These are phyloP conservation scores for Peronospora destructor DNA, from an alignment of 352 stramenopile genomes.

Conservation along the genomic window DNA sequence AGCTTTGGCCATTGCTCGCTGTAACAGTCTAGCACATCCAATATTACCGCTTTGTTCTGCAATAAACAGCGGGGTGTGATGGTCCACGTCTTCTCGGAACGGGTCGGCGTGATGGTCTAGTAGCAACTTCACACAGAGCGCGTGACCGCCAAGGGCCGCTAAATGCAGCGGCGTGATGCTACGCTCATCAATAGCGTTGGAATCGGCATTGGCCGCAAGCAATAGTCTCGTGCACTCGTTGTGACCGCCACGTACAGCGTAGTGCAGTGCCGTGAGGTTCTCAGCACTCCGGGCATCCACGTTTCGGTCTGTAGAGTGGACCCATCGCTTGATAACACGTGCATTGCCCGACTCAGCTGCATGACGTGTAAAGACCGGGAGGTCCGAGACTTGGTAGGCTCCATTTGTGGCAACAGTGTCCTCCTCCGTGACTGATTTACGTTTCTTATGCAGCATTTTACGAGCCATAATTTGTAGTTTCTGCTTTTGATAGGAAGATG, in stretches of 20 bases:
- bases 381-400: conserved; percentile 26
- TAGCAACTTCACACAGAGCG: conserved; percentile 74
- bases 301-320: conserved; percentile 58
- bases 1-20: conserved; percentile 73
- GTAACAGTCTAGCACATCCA: conserved; percentile 59
- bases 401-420: conserved; percentile 19
- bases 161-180: conserved; percentile 72
- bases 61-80: conserved; percentile 55
- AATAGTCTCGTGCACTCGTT: conserved; percentile 72
- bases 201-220: conserved; percentile 48
- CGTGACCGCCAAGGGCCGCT: conserved; percentile 59
- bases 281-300: conserved; percentile 61
- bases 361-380: conserved; percentile 59
- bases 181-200: conserved; percentile 67
- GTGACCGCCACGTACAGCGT: conserved; percentile 62
- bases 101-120: conserved; percentile 73
- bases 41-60: conserved; percentile 74
- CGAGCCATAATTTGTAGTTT: conserved; percentile 73
- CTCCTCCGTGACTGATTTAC: conserved; percentile 34
- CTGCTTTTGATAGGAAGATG: conserved; percentile 75
- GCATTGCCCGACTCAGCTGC: conserved; percentile 67
- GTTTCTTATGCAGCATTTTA: conserved; percentile 70
- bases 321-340: conserved; percentile 76
- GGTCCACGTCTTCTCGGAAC: conserved; percentile 75
- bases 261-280: conserved; percentile 79